Conservation (phyloP, 768 basidiomycete genomes). For the Tubosaeta sp. region DNA sequence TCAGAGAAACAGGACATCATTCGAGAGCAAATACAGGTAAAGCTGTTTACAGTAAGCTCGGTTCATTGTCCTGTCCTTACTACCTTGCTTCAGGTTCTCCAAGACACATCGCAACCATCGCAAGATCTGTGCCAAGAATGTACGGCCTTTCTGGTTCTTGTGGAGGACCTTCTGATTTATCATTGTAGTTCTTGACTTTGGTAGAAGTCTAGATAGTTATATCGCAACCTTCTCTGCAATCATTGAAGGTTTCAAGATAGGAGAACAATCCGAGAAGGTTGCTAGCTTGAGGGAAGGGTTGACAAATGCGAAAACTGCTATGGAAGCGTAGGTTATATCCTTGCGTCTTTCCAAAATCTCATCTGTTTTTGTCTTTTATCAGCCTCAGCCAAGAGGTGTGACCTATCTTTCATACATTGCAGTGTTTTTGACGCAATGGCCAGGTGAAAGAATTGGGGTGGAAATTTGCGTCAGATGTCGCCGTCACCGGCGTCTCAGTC, state of each 20-base stretch:
- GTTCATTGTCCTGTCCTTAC: not conserved
- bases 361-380: not conserved
- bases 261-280: slow-evolving; percentile 7
- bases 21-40: slow-evolving; percentile 14
- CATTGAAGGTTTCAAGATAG: slow-evolving; percentile 7
- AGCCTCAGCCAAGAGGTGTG: slow-evolving; percentile 18
- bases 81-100: slow-evolving; percentile 7
- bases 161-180: not conserved
- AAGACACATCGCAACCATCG: slow-evolving; percentile 16
- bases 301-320: slow-evolving; percentile 1
- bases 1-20: slow-evolving; percentile 14
- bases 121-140: slow-evolving; percentile 18
- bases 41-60: accelerated
- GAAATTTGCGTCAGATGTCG: slow-evolving; percentile 13
- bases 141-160: not conserved
- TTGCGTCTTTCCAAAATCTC: not conserved
- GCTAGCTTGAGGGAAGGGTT: not conserved
- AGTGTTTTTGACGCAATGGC: not conserved
- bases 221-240: slow-evolving; percentile 11
- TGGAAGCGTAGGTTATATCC: slow-evolving; percentile 13
- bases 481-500: slow-evolving; percentile 12
- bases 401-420: not conserved
- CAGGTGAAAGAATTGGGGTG: slow-evolving; percentile 17
- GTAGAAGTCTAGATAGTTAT: slow-evolving; percentile 12
- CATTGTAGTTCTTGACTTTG: slow-evolving; percentile 12